phyloP scores from a whole-genome alignment of 176 grass and related monocot genomes.

The Avena eriantha region DNA sequence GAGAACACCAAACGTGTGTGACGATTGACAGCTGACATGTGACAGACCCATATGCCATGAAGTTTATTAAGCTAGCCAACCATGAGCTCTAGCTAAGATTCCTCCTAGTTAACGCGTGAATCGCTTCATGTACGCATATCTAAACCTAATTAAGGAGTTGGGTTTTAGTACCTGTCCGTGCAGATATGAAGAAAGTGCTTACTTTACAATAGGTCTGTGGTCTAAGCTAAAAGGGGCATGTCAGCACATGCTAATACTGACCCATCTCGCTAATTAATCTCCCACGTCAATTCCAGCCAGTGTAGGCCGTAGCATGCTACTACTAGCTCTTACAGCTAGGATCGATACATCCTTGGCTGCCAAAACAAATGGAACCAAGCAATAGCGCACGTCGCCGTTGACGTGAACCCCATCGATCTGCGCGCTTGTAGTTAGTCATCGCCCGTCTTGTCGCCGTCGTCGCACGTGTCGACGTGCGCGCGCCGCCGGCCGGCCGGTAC shows the following conservation, averaged over 20 bases:
- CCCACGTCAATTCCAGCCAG: not conserved
- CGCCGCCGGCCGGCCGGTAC: conserved; percentile 36
- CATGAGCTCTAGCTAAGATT: not conserved
- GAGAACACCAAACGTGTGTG: conserved; percentile 13
- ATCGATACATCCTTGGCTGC: too few relatives aligned
- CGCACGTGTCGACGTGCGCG: conserved; percentile 33
- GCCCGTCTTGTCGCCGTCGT: conserved; percentile 33
- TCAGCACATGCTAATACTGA: not conserved
- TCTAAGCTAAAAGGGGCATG: too few relatives aligned
- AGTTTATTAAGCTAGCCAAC: not conserved
- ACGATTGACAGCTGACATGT: not conserved
- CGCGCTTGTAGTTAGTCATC: conserved; percentile 2
- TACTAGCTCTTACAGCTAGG: too few relatives aligned
- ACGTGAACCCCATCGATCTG: conserved; percentile 11
- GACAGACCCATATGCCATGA: not conserved
- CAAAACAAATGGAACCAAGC: too few relatives aligned
- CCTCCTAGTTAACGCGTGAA: not conserved
- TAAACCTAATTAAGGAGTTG: not conserved
- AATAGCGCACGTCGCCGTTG: conserved; percentile 10
- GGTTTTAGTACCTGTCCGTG: not conserved
- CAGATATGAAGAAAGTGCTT: not conserved
- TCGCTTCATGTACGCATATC: not conserved
- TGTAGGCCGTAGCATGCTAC: not conserved
- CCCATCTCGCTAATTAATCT: not conserved
- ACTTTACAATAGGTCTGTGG: not conserved